phyloP scores from a whole-genome alignment of 202 grass and related monocot species.

The Zoysia matrella region DNA sequence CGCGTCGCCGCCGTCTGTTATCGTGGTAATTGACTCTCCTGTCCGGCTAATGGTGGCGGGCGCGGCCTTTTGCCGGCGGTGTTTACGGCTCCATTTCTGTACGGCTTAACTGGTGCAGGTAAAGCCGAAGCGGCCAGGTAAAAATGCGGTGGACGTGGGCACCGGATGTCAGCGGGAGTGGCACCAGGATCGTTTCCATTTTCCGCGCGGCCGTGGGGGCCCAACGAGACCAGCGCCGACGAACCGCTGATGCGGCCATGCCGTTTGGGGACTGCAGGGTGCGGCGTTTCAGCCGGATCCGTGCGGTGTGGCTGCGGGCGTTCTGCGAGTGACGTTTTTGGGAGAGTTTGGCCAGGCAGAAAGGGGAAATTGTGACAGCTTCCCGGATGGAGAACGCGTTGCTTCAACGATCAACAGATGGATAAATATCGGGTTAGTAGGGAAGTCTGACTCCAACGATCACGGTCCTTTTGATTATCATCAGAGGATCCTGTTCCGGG shows the following conservation, averaged over 20 bases:
- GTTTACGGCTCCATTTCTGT: constrained; percentile 38
- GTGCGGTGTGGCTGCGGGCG: not conserved
- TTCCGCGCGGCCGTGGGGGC: not conserved
- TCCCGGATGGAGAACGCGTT: not conserved
- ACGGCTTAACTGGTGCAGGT: constrained; percentile 26
- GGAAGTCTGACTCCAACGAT: too few relatives aligned
- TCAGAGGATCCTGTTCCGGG: too few relatives aligned
- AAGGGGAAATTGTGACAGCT: constrained; percentile 13
- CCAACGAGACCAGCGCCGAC: not conserved
- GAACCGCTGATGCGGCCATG: not conserved
- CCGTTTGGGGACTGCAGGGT: not conserved
- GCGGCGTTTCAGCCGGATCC: not conserved
- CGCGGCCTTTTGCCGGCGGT: not conserved
- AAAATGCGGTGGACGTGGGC: not conserved
- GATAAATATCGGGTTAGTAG: too few relatives aligned
- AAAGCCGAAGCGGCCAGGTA: not conserved
- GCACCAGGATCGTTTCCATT: not conserved
- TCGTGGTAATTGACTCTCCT: constrained; percentile 31
- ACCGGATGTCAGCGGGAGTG: not conserved
- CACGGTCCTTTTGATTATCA: too few relatives aligned
- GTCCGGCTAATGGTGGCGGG: constrained; percentile 13
- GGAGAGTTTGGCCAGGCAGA: not conserved
- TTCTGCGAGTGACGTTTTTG: not conserved
- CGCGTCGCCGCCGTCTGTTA: constrained; percentile 34
- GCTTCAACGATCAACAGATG: too few relatives aligned